Evolutionary conservation across 2,329 filamentous ascomycete genomes (phyloP).

Genomic region (Arthrobotrys sinensis): DNA sequence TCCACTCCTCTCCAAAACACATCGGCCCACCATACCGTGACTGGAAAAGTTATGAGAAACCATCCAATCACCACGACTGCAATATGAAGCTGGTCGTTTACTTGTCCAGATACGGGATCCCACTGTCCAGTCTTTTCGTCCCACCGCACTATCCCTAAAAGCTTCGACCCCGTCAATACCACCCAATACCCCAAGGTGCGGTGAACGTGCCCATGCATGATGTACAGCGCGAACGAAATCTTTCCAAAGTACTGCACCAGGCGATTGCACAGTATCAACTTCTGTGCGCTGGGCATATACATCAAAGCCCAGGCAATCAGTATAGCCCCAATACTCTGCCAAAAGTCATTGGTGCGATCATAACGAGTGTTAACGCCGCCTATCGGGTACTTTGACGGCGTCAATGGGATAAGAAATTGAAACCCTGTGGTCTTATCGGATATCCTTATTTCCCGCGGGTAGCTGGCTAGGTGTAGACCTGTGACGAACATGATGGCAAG

Average conservation of each 20-base stretch:
- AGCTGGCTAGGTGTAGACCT: slow-evolving; percentile 25
- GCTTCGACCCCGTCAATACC: neutral
- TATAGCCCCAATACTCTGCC: slow-evolving; percentile 33
- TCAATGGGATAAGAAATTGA: slow-evolving; percentile 1
- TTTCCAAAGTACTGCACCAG: slow-evolving; percentile 34
- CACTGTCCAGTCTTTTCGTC: neutral
- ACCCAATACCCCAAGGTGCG: slow-evolving; percentile 21
- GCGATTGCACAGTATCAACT: slow-evolving; percentile 13
- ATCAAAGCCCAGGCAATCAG: slow-evolving; percentile 20
- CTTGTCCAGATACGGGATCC: neutral
- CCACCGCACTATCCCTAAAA: neutral
- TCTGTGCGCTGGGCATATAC: slow-evolving; percentile 24
- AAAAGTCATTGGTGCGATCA: slow-evolving; percentile 22
- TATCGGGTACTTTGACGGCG: slow-evolving; percentile 20
- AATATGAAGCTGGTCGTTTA: slow-evolving; percentile 1
- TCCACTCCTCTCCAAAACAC: slow-evolving; percentile 42
- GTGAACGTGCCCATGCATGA: slow-evolving; percentile 36
- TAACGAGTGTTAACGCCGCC: neutral
- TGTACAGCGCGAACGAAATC: slow-evolving; percentile 40
- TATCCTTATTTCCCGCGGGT: neutral
- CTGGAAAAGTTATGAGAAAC: slow-evolving; percentile 30
- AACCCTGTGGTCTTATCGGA: slow-evolving; percentile 19
- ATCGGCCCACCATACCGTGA: slow-evolving; percentile 29
- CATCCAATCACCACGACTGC: slow-evolving; percentile 17
- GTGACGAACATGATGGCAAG: neutral